phyloP scores from a whole-genome alignment of 495 filamentous ascomycete species.

The Neurospora sp. region DNA sequence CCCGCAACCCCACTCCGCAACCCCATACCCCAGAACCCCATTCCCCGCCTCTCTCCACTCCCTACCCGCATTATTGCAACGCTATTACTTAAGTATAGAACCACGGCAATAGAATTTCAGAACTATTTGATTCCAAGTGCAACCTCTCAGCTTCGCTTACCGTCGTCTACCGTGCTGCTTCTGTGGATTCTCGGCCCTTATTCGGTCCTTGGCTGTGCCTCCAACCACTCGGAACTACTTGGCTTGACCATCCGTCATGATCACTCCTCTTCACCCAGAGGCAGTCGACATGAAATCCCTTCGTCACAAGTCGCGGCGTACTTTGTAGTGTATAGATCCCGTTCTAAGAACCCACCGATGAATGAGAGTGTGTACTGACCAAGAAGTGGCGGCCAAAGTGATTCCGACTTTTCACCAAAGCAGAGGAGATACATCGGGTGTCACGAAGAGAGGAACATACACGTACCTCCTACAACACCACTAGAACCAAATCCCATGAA shows the following conservation, averaged over 20 bases:
- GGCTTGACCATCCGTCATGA: background rate
- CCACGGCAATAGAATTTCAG: background rate
- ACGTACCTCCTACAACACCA: slow-evolving; percentile 3
- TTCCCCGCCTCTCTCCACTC: background rate
- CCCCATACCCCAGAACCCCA: background rate
- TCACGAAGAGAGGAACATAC: background rate
- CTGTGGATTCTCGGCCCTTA: background rate
- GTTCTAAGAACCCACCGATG: background rate
- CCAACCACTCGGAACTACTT: background rate
- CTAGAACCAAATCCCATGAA: background rate
- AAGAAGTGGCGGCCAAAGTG: too few species aligned
- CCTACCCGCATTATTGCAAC: background rate
- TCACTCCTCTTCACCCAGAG: background rate
- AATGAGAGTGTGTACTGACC: too few species aligned
- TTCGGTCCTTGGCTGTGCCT: background rate
- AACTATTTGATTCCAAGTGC: background rate
- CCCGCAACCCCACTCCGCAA: background rate
- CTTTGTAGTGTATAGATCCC: too few species aligned
- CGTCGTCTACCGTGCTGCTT: background rate
- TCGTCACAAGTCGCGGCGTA: too few species aligned
- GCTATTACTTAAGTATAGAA: background rate
- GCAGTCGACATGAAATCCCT: too few species aligned
- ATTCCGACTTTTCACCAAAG: background rate
- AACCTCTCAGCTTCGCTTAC: background rate
- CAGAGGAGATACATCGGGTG: background rate